A percentile compares a stretch with the other conserved stretches of the same genome.
Evolutionary conservation across 139 green algal genomes (phyloP).

Genomic region (Chlorella ohadii): DNA sequence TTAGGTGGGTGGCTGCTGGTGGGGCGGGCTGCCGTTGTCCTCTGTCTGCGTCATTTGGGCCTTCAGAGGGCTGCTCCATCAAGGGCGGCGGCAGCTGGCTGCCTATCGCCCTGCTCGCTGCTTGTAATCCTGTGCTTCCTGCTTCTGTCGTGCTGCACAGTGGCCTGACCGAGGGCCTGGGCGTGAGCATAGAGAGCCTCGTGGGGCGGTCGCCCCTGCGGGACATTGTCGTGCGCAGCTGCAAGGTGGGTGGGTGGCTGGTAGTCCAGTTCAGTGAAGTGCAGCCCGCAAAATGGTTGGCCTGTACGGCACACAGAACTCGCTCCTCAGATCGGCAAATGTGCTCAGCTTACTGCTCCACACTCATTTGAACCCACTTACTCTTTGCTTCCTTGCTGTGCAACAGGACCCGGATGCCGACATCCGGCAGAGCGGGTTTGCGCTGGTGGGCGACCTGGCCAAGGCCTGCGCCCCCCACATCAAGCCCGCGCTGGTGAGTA

Average conservation of each 20-base stretch:
- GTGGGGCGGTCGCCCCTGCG: slow-evolving; percentile 66
- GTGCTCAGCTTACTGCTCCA: too few relatives aligned
- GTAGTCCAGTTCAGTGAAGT: too few relatives aligned
- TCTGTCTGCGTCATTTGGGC: too few relatives aligned
- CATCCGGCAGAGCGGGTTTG: slow-evolving; percentile 92
- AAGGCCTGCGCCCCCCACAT: slow-evolving; percentile 67
- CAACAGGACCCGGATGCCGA: slow-evolving; percentile 43
- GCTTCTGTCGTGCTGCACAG: background rate
- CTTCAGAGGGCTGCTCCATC: too few relatives aligned
- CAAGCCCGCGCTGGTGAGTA: slow-evolving; percentile 45
- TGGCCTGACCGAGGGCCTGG: slow-evolving; percentile 81
- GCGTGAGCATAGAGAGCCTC: slow-evolving; percentile 71
- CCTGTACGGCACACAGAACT: too few relatives aligned
- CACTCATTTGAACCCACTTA: too few relatives aligned
- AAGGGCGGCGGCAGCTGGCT: too few relatives aligned
- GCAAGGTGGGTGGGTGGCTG: slow-evolving; percentile 45
- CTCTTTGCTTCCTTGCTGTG: too few relatives aligned
- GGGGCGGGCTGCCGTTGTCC: background rate
- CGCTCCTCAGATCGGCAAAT: too few relatives aligned
- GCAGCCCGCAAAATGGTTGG: too few relatives aligned
- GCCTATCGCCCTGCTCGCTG: too few relatives aligned
- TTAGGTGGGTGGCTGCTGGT: slow-evolving; percentile 37
- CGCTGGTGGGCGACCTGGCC: slow-evolving; percentile 92
- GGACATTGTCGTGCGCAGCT: slow-evolving; percentile 71
- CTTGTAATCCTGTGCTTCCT: too few relatives aligned